These are phyloP conservation scores for Pseudocercospora vitis DNA, from an alignment of 2,329 filamentous ascomycete genomes.

Conservation along the genomic window DNA sequence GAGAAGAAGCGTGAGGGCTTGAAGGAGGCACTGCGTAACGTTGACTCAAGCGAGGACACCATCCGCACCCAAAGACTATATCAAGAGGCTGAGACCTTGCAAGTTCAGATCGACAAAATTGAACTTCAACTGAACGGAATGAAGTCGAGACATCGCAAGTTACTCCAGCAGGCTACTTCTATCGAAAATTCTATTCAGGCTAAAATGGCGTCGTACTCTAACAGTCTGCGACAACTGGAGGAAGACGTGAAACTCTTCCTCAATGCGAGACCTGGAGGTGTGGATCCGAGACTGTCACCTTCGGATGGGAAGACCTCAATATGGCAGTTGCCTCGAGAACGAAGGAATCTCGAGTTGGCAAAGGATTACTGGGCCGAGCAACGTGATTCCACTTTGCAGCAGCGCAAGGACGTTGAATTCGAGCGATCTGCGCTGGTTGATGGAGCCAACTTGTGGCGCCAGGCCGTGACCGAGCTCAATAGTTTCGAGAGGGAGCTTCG, in stretches of 20 bases:
- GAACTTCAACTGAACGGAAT: constrained; percentile 64
- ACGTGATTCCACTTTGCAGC: constrained; percentile 55
- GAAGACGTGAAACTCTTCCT: constrained; percentile 61
- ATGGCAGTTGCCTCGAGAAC: constrained; percentile 59
- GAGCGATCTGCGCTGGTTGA: constrained; percentile 67
- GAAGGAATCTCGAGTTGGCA: constrained; percentile 69
- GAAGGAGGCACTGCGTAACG: constrained; percentile 55
- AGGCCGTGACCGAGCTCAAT: constrained; percentile 59
- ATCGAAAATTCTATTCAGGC: constrained; percentile 67
- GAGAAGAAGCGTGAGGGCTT: constrained; percentile 57
- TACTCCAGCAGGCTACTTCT: constrained; percentile 62
- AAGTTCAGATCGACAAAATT: constrained; percentile 64
- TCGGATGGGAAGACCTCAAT: constrained; percentile 28
- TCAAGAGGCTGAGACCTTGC: constrained; percentile 54
- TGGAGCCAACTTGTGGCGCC: constrained; percentile 66
- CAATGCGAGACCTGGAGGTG: constrained; percentile 22
- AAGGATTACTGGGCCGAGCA: constrained; percentile 70
- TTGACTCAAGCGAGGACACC: constrained; percentile 58
- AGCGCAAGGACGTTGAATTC: constrained; percentile 57
- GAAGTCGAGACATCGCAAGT: constrained; percentile 59
- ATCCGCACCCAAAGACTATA: constrained; percentile 55
- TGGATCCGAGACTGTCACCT: constrained; percentile 14
- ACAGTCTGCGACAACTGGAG: constrained; percentile 66
- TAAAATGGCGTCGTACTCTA: constrained; percentile 69
- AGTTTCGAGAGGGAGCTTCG: constrained; percentile 66